Conservation (phyloP, 2,329 filamentous ascomycete genomes). For the Exserohilum rostratum region DNA sequence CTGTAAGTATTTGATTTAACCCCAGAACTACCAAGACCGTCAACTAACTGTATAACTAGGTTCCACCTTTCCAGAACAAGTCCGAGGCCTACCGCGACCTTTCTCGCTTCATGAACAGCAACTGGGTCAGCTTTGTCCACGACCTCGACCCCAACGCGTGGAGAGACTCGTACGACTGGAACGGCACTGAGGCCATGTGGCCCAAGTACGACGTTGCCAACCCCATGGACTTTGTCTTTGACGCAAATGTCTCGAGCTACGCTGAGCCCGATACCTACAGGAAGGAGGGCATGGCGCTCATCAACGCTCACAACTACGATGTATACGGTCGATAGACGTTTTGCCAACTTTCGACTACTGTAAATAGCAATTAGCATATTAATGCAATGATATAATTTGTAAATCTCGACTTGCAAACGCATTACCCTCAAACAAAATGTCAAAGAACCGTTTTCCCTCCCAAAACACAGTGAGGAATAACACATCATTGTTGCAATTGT, state of each 20-base stretch:
- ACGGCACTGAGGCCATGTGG: constrained; percentile 44
- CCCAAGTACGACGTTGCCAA: constrained; percentile 47
- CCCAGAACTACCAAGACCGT: background rate
- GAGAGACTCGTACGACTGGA: constrained; percentile 25
- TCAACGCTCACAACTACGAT: constrained; percentile 38
- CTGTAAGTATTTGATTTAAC: constrained; percentile 9
- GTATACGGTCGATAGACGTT: constrained; percentile 11
- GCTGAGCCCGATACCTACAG: constrained; percentile 54
- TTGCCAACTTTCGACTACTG: background rate
- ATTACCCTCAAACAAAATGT: background rate
- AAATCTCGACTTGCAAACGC: background rate
- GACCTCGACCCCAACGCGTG: constrained; percentile 39
- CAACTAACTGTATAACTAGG: background rate
- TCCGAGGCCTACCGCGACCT: constrained; percentile 48
- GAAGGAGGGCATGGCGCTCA: constrained; percentile 53
- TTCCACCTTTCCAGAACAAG: constrained; percentile 44
- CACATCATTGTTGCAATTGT: too few species aligned
- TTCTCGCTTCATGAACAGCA: constrained; percentile 52
- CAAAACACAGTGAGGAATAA: background rate
- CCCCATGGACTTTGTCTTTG: constrained; percentile 54
- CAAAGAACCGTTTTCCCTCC: background rate
- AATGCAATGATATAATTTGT: background rate
- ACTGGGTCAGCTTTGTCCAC: constrained; percentile 56
- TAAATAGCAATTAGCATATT: background rate
- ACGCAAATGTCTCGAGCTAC: constrained; percentile 52